phyloP scores from a whole-genome alignment of 73 alveolate genomes.

The Stentor coeruleus region DNA sequence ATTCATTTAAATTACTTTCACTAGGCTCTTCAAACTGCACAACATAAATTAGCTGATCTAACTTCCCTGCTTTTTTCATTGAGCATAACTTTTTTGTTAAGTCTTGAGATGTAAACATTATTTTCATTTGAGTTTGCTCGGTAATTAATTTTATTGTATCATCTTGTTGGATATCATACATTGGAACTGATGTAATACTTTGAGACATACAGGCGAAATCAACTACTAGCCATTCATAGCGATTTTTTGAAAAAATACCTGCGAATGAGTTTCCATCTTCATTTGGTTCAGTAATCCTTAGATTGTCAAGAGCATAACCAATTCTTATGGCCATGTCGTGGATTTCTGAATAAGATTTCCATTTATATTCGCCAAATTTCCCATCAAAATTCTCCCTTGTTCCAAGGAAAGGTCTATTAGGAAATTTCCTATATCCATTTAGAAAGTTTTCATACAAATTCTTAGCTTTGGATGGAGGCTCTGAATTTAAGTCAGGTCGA shows the following conservation, averaged over 20 bases:
- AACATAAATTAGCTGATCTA: background rate
- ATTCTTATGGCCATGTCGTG: background rate
- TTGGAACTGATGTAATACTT: constrained; percentile 73
- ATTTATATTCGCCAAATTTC: constrained; percentile 45
- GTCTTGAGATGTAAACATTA: background rate
- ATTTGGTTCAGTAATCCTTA: background rate
- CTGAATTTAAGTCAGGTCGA: background rate
- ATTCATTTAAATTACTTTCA: background rate
- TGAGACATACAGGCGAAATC: constrained; percentile 68
- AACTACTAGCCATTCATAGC: constrained; percentile 80
- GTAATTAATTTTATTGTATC: constrained; percentile 33
- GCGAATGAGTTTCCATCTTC: constrained; percentile 37
- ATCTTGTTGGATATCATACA: constrained; percentile 74
- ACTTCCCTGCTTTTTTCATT: background rate
- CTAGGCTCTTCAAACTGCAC: background rate
- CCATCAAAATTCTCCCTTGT: background rate
- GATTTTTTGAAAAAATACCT: constrained; percentile 80
- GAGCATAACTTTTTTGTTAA: background rate
- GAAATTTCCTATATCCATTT: background rate
- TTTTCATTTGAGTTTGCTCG: constrained; percentile 12
- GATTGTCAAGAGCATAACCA: background rate
- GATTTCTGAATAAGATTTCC: constrained; percentile 58
- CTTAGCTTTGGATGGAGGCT: background rate
- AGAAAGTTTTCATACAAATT: background rate
- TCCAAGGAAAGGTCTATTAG: background rate